These are phyloP conservation scores for Pelargonium australe DNA, from an alignment of 441 rosid species.

Conservation along the genomic window DNA sequence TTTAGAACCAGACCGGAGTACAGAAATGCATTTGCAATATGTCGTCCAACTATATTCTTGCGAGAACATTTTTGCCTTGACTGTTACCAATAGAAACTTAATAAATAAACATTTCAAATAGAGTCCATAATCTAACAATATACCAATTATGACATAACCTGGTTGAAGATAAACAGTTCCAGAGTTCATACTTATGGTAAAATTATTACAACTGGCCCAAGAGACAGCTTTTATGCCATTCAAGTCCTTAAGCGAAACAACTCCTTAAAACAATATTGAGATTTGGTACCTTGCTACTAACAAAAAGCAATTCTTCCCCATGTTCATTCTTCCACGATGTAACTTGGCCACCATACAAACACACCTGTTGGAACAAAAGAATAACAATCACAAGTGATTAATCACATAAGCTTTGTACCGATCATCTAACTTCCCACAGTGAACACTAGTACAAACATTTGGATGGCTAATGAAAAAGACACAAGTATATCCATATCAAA, in stretches of 20 bases:
- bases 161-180: not conserved
- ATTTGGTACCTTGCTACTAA: conserved; percentile 52
- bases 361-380: conserved; percentile 31
- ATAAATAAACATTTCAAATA: not conserved
- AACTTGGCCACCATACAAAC: conserved; percentile 57
- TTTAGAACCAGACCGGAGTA: too few species aligned
- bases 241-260: not conserved
- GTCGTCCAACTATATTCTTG: not conserved
- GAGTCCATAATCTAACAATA: not conserved
- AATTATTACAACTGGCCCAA: not conserved
- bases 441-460: too few species aligned
- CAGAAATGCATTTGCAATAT: not conserved
- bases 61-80: not conserved
- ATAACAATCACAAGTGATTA: not conserved
- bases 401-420: not conserved
- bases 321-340: conserved; percentile 62
- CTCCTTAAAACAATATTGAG: not conserved
- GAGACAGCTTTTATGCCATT: not conserved
- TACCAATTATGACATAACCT: not conserved
- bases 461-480: too few species aligned
- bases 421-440: not conserved
- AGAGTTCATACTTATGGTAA: not conserved
- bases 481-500: too few species aligned
- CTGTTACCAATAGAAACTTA: not conserved
- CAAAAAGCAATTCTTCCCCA: conserved; percentile 52